Evolutionary conservation across 23 red algal species (phyloP).

Genomic region (Gracilaria caudata): DNA sequence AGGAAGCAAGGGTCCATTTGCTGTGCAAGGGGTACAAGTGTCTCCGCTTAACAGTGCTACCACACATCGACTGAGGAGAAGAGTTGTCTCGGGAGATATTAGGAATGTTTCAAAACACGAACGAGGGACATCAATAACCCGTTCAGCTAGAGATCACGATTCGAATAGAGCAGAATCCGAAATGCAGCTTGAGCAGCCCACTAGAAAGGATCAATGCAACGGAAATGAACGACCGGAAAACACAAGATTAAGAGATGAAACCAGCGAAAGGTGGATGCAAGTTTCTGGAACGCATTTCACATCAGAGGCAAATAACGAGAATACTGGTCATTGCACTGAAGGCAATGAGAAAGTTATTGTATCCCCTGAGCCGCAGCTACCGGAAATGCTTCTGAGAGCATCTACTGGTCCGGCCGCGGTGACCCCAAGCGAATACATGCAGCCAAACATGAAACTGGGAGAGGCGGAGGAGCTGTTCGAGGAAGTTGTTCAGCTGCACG

Average conservation of each 20-base stretch:
- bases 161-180: not conserved
- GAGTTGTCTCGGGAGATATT: not conserved
- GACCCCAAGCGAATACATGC: not conserved
- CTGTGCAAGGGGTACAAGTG: conserved; percentile 1
- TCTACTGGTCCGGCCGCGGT: not conserved
- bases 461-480: not conserved
- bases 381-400: conserved; percentile 19
- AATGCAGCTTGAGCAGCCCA: not conserved
- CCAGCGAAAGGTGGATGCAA: not conserved
- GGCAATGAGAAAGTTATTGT: no score
- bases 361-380: not conserved
- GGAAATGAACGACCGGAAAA: not conserved
- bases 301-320: not conserved
- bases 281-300: not conserved
- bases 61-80: not conserved
- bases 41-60: not conserved
- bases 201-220: not conserved
- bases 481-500: not conserved
- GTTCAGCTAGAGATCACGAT: not conserved
- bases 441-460: not conserved
- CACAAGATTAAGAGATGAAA: not conserved
- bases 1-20: conserved; percentile 9
- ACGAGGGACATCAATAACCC: conserved; percentile 20
- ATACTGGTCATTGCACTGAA: not conserved
- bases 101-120: conserved; percentile 3